Evolutionary conservation across 2,329 filamentous ascomycete species (phyloP).

Genomic region (Aureobasidium vineae): DNA sequence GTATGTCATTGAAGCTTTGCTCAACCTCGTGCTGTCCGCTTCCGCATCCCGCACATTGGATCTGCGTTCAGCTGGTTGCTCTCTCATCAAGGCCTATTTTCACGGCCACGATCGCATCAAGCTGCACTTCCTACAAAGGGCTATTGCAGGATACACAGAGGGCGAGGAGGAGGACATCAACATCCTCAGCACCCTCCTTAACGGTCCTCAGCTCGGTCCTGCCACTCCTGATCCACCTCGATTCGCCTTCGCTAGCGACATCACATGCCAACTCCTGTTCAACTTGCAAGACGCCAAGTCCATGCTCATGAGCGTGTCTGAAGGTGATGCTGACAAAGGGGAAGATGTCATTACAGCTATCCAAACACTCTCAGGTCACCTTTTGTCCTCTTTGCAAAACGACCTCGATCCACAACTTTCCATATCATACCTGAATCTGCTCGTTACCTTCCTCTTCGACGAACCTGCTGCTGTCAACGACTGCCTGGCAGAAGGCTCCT

Average conservation of each 20-base stretch:
- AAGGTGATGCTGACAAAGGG: constrained; percentile 83
- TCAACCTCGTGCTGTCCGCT: constrained; percentile 75
- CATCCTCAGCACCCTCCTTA: constrained; percentile 77
- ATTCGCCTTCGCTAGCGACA: constrained; percentile 82
- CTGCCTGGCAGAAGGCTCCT: constrained; percentile 87
- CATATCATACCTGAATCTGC: constrained; percentile 83
- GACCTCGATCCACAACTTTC: constrained; percentile 75
- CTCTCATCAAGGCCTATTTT: constrained; percentile 92
- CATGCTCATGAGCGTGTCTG: constrained; percentile 75
- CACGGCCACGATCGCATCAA: constrained; percentile 76
- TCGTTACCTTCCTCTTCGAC: constrained; percentile 88
- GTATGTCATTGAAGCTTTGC: constrained; percentile 89
- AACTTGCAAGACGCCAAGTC: constrained; percentile 77
- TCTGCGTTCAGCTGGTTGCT: constrained; percentile 77
- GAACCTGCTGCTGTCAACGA: constrained; percentile 90
- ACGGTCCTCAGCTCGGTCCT: constrained; percentile 57
- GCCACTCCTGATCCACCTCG: constrained; percentile 77
- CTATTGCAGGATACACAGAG: constrained; percentile 80
- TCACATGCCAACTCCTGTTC: constrained; percentile 81
- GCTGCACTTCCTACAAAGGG: constrained; percentile 79
- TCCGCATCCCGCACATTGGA: constrained; percentile 69
- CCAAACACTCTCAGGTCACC: constrained; percentile 79
- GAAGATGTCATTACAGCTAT: constrained; percentile 96
- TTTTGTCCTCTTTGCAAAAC: constrained; percentile 75
- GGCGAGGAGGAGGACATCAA: constrained; percentile 76